phyloP scores from a whole-genome alignment of 2,329 filamentous ascomycete species.

The Mollisia scopiformis region DNA sequence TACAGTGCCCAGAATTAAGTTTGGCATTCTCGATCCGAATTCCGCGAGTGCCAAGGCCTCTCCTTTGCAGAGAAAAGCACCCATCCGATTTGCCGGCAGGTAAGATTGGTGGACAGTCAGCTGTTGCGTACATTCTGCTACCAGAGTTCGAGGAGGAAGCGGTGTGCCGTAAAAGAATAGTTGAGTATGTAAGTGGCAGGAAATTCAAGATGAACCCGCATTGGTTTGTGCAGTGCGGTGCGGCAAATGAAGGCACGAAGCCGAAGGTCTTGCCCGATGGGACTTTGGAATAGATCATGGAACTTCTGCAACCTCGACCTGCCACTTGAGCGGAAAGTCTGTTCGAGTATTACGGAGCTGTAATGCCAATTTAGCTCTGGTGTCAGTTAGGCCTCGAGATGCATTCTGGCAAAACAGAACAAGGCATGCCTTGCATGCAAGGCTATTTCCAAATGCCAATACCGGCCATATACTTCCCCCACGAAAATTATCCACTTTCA shows the following conservation, averaged over 20 bases:
- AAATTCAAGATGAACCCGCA: too few relatives aligned
- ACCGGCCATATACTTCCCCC: too few relatives aligned
- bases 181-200: too few relatives aligned
- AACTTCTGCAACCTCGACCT: too few relatives aligned
- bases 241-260: not conserved
- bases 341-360: too few relatives aligned
- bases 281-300: too few relatives aligned
- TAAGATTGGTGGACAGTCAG: slow-evolving; percentile 3
- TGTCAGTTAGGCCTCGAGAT: too few relatives aligned
- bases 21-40: not conserved
- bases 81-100: slow-evolving; percentile 7
- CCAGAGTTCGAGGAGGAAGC: not conserved
- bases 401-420: too few relatives aligned
- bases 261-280: not conserved
- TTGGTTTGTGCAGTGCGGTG: not conserved
- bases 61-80: not conserved
- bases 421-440: too few relatives aligned
- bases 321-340: too few relatives aligned
- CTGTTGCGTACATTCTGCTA: not conserved
- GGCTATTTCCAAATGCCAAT: too few relatives aligned
- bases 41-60: not conserved
- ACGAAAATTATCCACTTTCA: not conserved
- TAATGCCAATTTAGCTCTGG: too few relatives aligned
- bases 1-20: not conserved
- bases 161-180: slow-evolving; percentile 12